Percentiles rank a stretch among this genome's conserved stretches.
phyloP scores from a whole-genome alignment of 192 early-diverging fungal genomes.

The Backusella westeae region DNA sequence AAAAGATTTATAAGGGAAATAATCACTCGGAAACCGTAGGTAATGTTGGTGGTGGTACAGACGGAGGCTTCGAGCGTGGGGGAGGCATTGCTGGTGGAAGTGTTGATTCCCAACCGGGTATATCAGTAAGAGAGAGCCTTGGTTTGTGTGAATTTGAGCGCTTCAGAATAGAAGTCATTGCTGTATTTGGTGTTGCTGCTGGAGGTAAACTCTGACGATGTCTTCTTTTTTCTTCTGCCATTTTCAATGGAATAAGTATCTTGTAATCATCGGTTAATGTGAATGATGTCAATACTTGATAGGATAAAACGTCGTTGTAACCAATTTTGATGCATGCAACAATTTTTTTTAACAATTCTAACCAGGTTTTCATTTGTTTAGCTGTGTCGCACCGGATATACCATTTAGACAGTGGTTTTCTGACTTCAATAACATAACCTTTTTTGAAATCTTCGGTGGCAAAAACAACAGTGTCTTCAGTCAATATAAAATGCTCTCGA shows the following conservation, averaged over 20 bases:
- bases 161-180: not conserved
- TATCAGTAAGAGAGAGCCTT: slow-evolving; percentile 9
- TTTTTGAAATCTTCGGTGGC: slow-evolving; percentile 35
- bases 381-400: slow-evolving; percentile 23
- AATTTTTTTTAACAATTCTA: slow-evolving; percentile 19
- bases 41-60: slow-evolving; percentile 10
- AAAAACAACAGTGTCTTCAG: slow-evolving; percentile 30
- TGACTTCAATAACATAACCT: slow-evolving; percentile 24
- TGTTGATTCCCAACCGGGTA: slow-evolving; percentile 13
- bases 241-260: not conserved
- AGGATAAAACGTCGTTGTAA: not conserved
- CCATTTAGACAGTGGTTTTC: slow-evolving; percentile 28
- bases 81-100: slow-evolving; percentile 27
- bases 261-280: slow-evolving; percentile 8
- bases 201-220: not conserved
- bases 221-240: not conserved
- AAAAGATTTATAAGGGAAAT: not conserved
- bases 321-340: slow-evolving; percentile 24
- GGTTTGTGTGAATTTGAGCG: not conserved
- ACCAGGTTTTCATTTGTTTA: slow-evolving; percentile 22
- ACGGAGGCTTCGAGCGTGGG: slow-evolving; percentile 16
- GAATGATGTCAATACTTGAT: not conserved
- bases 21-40: slow-evolving; percentile 3
- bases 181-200: not conserved
- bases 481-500: slow-evolving; percentile 23